Evolutionary conservation across 768 basidiomycete genomes (phyloP).

Genomic region (Trametes cinnabarina): DNA sequence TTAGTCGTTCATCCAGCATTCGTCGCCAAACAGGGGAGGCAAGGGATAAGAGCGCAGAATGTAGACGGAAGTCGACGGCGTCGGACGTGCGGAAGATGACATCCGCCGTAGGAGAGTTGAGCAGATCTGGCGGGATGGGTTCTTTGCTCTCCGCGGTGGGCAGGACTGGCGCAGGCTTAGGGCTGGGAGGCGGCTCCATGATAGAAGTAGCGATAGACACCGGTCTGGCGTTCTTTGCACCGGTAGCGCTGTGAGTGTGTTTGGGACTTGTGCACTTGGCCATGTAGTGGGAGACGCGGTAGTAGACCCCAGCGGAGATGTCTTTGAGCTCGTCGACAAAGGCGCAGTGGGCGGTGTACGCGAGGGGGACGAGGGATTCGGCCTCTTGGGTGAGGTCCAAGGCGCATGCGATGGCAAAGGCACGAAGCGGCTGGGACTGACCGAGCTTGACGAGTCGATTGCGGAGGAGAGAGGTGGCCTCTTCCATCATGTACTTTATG

Average conservation of each 20-base stretch:
- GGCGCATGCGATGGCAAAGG: constrained; percentile 12
- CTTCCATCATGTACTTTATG: constrained; percentile 23
- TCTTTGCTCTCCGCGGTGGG: not conserved
- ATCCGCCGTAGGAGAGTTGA: constrained; percentile 7
- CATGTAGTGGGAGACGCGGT: constrained; percentile 17
- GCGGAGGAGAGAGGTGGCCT: constrained; percentile 13
- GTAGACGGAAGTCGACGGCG: constrained; percentile 9
- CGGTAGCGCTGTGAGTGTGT: not conserved
- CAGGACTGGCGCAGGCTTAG: not conserved
- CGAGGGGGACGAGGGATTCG: constrained; percentile 8
- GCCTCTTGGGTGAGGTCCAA: constrained; percentile 11
- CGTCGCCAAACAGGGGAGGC: constrained; percentile 32
- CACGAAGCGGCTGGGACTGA: constrained; percentile 17
- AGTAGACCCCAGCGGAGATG: constrained; percentile 15
- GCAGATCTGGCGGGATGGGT: constrained; percentile 3
- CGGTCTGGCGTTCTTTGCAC: constrained; percentile 1
- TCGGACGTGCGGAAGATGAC: constrained; percentile 13
- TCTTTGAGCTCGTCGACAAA: constrained; percentile 11
- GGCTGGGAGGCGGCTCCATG: not conserved
- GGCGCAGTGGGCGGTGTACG: constrained; percentile 7
- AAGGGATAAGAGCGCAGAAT: constrained; percentile 13
- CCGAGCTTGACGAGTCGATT: constrained; percentile 12
- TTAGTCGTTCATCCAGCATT: constrained; percentile 29
- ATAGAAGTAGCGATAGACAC: constrained; percentile 5
- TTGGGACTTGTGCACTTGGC: constrained; percentile 1